Base-by-base conservation (phyloP, 352 stramenopile species). In the Pythium volutum region DNA sequence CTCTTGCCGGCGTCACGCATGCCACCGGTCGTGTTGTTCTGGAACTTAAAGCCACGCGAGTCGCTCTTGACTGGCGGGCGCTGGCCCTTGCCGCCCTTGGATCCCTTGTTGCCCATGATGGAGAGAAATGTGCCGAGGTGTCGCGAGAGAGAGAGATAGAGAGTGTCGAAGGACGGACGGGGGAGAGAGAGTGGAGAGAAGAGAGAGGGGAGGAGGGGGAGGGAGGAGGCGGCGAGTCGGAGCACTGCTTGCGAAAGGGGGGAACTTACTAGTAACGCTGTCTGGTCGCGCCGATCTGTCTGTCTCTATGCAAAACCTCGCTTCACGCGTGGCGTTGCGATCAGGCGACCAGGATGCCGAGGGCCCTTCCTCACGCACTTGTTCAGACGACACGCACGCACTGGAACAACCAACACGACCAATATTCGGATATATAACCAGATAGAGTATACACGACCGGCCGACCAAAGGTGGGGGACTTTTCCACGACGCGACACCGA, bases 21-120 rank as follows among this genome's bases (percentile, higher is more conserved):
- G 26, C 71, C 71, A 39, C 69, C 62, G 61, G 72, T 76, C 54
- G 70, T 64, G 49, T 67, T 54, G 57, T 78, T 82, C 51, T 71
- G 62, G 62, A 87, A 90, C 74, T 90, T 91, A 68, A 90, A 89
- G 65, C 77, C 77, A 66, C 84, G 79, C 69, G 79, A 86, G 71
- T 91, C 84, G 77, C 84, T 93, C 80, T 93, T 91, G 58, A 91
- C 85, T 20, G 81, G 84, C 59, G 82, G 81, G 16, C 82, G 81
- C 57, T 74, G 79, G 58, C 76, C 78, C 62, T 75, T 67, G 55
- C 83, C 81, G 50, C 50, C 50, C 64, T 93, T 93, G 60, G 84
- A 93, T 70, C 77, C 80, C 63, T 91, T 93, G 78, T 93, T 93
- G 59, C 84, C 84, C 84, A 93, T 93, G 38, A 11, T 36, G 31